Evolutionary conservation across 1,139 yeast genomes (phyloP).

Genomic region (Scheffersomyces quercinus): DNA sequence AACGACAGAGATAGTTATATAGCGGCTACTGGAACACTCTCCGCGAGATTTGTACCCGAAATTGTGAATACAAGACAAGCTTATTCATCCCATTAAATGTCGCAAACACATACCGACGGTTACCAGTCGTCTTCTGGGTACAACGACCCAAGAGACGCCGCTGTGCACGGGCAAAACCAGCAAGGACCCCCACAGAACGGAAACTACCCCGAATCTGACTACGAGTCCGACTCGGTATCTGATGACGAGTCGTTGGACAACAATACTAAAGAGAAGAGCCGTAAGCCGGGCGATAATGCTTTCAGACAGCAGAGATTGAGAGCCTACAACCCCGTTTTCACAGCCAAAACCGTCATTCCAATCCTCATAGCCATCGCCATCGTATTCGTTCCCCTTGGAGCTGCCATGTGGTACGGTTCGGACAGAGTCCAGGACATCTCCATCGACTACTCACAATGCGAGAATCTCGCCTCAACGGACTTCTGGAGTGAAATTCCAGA

Average conservation of each 20-base stretch:
- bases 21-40: too few species aligned
- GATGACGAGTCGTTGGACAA: constrained; percentile 33
- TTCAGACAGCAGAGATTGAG: constrained; percentile 66
- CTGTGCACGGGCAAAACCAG: too few species aligned
- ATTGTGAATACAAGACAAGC: too few species aligned
- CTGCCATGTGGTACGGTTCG: constrained; percentile 84
- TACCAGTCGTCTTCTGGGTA: too few species aligned
- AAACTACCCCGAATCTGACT: constrained; percentile 11
- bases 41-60: too few species aligned
- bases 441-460: constrained; percentile 82
- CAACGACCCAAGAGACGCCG: too few species aligned
- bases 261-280: constrained; percentile 38
- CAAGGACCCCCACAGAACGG: too few species aligned
- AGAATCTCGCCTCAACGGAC: constrained; percentile 52
- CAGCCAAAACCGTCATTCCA: constrained; percentile 89
- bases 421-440: constrained; percentile 72
- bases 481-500: constrained; percentile 62
- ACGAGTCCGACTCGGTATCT: constrained; percentile 34
- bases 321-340: constrained; percentile 74
- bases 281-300: constrained; percentile 59
- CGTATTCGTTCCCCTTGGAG: constrained; percentile 91
- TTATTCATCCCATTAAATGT: too few species aligned
- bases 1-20: too few species aligned
- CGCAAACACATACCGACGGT: too few species aligned
- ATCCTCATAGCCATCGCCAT: constrained; percentile 72